phyloP scores from a whole-genome alignment of 805 yeast species.

The Yarrowia sp. region DNA sequence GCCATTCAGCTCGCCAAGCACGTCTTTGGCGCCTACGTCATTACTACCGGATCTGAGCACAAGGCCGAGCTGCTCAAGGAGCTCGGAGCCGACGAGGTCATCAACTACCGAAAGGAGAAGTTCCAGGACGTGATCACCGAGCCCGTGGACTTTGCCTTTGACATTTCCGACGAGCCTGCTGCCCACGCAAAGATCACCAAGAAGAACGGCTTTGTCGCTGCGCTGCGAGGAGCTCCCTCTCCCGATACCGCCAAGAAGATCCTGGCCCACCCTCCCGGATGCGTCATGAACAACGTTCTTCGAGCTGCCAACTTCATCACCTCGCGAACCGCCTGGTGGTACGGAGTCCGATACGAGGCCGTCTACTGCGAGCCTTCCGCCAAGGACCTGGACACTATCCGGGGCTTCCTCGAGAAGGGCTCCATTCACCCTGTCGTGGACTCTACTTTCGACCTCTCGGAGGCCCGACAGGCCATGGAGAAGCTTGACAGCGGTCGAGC shows the following conservation, averaged over 20 bases:
- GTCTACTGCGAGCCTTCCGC: conserved; percentile 20
- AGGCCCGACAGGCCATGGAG: conserved; percentile 27
- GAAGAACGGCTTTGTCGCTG: conserved; percentile 29
- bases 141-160: conserved; percentile 31
- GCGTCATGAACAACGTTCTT: conserved; percentile 14
- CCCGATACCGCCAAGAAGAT: not conserved
- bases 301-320: conserved; percentile 3
- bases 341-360: conserved; percentile 27
- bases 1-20: conserved; percentile 32
- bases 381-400: conserved; percentile 12
- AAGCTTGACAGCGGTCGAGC: conserved; percentile 28
- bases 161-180: conserved; percentile 30
- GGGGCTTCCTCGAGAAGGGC: conserved; percentile 28
- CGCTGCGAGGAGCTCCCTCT: conserved; percentile 29
- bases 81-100: conserved; percentile 31
- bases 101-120: conserved; percentile 32
- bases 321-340: conserved; percentile 13
- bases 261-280: conserved; percentile 11
- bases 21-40: conserved; percentile 31
- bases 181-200: conserved; percentile 28
- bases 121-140: conserved; percentile 28
- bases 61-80: conserved; percentile 29
- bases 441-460: conserved; percentile 24
- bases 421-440: conserved; percentile 30
- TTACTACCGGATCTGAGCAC: conserved; percentile 32